Conservation (phyloP, 1,284 basidiomycete genomes). For the Macrocybe sp. region DNA sequence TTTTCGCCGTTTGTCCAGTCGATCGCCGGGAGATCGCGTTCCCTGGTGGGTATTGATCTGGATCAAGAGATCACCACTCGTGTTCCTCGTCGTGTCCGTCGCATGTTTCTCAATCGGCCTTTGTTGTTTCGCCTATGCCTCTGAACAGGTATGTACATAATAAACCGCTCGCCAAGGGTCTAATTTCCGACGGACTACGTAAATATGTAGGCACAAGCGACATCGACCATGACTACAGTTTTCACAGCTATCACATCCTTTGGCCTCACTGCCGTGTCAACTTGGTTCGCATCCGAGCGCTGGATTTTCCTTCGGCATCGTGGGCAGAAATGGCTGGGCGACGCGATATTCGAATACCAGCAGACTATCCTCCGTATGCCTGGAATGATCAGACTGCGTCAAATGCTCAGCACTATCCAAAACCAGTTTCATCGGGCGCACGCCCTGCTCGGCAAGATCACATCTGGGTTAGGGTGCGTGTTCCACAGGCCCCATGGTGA, state of each 20-base stretch:
- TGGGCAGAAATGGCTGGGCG: conserved; percentile 72
- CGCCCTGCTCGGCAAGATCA: too few species aligned
- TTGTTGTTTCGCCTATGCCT: conserved; percentile 62
- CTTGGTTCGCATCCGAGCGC: conserved; percentile 74
- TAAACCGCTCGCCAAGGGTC: conserved; percentile 4
- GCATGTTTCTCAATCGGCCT: conserved; percentile 69
- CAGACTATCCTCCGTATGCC: conserved; percentile 38
- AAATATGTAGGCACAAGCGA: conserved; percentile 43
- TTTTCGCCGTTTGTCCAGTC: conserved; percentile 23
- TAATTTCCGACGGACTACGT: conserved; percentile 4
- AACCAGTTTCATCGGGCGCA: conserved; percentile 14
- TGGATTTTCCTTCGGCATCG: conserved; percentile 66
- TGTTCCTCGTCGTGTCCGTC: conserved; percentile 69
- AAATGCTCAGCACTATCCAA: conserved; percentile 20
- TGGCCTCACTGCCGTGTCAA: conserved; percentile 67
- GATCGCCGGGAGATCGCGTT: conserved; percentile 54
- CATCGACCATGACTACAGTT: conserved; percentile 67
- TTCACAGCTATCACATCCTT: conserved; percentile 72
- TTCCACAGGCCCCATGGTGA: neutral
- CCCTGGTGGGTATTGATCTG: conserved; percentile 79
- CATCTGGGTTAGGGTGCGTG: too few species aligned
- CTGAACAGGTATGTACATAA: conserved; percentile 41
- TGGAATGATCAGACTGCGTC: conserved; percentile 24
- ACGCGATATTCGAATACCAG: conserved; percentile 51
- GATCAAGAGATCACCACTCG: conserved; percentile 74